phyloP scores from a whole-genome alignment of 2,329 filamentous ascomycete genomes.

The Phoma sp. region DNA sequence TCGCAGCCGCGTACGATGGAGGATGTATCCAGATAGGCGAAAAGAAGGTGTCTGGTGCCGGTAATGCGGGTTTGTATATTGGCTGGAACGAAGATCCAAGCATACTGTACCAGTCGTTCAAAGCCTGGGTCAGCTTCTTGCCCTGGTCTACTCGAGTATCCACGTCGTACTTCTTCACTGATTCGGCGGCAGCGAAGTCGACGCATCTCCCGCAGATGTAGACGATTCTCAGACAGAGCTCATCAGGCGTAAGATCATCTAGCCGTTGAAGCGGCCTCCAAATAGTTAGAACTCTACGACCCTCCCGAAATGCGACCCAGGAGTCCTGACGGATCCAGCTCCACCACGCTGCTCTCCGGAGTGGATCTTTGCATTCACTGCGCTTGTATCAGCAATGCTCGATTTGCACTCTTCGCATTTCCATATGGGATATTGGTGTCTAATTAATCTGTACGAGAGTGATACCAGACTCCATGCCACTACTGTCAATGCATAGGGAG shows the following conservation, averaged over 20 bases:
- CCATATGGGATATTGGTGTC: too few relatives aligned
- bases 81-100: constrained; percentile 55
- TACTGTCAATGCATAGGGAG: background rate
- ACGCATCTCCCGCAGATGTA: constrained; percentile 64
- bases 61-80: constrained; percentile 41
- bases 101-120: constrained; percentile 58
- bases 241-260: constrained; percentile 57
- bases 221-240: constrained; percentile 60
- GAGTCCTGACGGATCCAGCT: constrained; percentile 70
- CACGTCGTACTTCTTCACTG: constrained; percentile 48
- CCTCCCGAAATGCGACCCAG: constrained; percentile 68
- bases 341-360: constrained; percentile 69
- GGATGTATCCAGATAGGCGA: constrained; percentile 40
- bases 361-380: constrained; percentile 59
- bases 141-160: constrained; percentile 56
- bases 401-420: too few relatives aligned
- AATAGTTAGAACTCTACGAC: constrained; percentile 62
- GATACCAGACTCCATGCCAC: background rate
- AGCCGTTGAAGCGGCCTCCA: constrained; percentile 62
- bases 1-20: constrained; percentile 49
- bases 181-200: constrained; percentile 63
- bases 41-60: constrained; percentile 23
- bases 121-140: constrained; percentile 54
- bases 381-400: background rate
- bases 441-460: background rate